phyloP scores from a whole-genome alignment of 192 early-diverging fungal species.

The Mortierella alpina region DNA sequence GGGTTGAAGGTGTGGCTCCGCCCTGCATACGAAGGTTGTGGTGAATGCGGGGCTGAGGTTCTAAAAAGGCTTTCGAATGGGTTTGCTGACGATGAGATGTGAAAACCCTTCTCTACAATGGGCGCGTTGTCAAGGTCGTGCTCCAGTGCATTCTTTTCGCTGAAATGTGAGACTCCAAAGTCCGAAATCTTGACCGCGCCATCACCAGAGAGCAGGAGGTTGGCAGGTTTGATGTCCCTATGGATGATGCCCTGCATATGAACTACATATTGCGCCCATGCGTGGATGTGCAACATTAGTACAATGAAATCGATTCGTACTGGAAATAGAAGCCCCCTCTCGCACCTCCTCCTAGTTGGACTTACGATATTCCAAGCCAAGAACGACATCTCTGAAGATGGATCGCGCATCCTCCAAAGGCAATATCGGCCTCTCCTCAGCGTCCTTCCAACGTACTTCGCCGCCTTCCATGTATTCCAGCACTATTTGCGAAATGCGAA shows the following conservation, averaged over 20 bases:
- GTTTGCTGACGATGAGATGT: slow-evolving; percentile 23
- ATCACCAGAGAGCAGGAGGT: slow-evolving; percentile 83
- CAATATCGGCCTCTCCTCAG: slow-evolving; percentile 71
- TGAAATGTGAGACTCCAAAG: slow-evolving; percentile 96
- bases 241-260: slow-evolving; percentile 97
- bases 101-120: slow-evolving; percentile 28
- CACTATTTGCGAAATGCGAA: slow-evolving; percentile 55
- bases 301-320: too few species aligned
- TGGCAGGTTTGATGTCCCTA: slow-evolving; percentile 98
- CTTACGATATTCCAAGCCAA: slow-evolving; percentile 92
- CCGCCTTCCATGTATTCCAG: slow-evolving; percentile 94
- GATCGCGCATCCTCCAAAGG: slow-evolving; percentile 70
- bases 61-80: slow-evolving; percentile 41
- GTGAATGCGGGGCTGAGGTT: slow-evolving; percentile 45
- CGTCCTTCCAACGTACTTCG: slow-evolving; percentile 90
- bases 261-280: slow-evolving; percentile 58
- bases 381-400: slow-evolving; percentile 91
- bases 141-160: slow-evolving; percentile 55
- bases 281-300: neutral
- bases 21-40: slow-evolving; percentile 12
- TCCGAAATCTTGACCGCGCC: slow-evolving; percentile 95
- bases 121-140: slow-evolving; percentile 52
- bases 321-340: too few species aligned
- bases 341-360: neutral
- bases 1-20: slow-evolving; percentile 14